These are phyloP conservation scores for Fusarium algeriense DNA, from an alignment of 2,329 filamentous ascomycete genomes.

Conservation along the genomic window DNA sequence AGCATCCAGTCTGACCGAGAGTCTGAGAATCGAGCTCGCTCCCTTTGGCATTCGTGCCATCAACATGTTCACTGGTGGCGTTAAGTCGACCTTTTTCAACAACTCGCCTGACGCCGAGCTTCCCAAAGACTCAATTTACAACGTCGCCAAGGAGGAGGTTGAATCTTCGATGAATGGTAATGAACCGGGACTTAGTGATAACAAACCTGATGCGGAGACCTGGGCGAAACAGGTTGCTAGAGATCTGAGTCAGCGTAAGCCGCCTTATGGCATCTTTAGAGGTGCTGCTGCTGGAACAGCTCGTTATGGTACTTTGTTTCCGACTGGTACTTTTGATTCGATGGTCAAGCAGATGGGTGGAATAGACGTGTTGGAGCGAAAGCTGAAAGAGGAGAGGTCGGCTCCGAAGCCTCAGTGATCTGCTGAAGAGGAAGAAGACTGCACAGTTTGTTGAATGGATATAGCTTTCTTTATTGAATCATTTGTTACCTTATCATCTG, in stretches of 20 bases:
- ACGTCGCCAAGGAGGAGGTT: conserved; percentile 27
- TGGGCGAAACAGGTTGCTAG: conserved; percentile 38
- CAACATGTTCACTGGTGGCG: conserved; percentile 43
- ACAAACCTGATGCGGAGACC: neutral
- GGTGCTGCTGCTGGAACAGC: conserved; percentile 15
- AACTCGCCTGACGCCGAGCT: conserved; percentile 6
- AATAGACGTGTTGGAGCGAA: conserved; percentile 30
- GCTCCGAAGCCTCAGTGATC: neutral
- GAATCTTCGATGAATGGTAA: conserved; percentile 23
- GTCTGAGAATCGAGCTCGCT: conserved; percentile 43
- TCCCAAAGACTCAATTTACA: conserved; percentile 31
- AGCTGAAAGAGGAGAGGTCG: conserved; percentile 10
- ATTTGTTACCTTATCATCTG: neutral
- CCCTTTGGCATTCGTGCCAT: conserved; percentile 47
- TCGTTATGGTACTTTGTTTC: conserved; percentile 17
- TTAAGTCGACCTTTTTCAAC: conserved; percentile 39
- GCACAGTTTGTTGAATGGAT: too few species aligned
- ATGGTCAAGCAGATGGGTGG: conserved; percentile 24
- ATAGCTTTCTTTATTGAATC: too few species aligned
- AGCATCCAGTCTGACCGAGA: conserved; percentile 41
- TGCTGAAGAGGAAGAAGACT: fast-evolving
- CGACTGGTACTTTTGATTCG: conserved; percentile 18
- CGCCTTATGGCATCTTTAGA: conserved; percentile 21
- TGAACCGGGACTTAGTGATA: neutral
- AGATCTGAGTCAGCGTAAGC: conserved; percentile 34